Evolutionary conservation across 805 yeast genomes (phyloP).

Genomic region (Yueomyces sinensis): DNA sequence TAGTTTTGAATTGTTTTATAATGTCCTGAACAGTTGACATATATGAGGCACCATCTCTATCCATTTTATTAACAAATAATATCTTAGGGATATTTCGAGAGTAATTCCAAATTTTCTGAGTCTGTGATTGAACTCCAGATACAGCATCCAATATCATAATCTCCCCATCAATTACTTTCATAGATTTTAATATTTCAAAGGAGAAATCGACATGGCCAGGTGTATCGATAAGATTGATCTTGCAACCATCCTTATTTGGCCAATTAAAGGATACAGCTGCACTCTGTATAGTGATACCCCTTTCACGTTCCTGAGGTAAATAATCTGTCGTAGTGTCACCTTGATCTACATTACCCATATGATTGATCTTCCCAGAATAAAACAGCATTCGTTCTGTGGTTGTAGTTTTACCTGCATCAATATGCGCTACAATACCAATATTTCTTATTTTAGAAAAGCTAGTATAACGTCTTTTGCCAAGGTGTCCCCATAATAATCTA

Average conservation of each 20-base stretch:
- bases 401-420: slow-evolving; percentile 97
- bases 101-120: slow-evolving; percentile 94
- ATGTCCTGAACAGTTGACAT: slow-evolving; percentile 81
- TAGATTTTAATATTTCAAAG: slow-evolving; percentile 81
- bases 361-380: slow-evolving; percentile 64
- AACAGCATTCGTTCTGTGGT: slow-evolving; percentile 94
- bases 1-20: slow-evolving; percentile 58
- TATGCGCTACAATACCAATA: slow-evolving; percentile 96
- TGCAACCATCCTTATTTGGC: slow-evolving; percentile 38
- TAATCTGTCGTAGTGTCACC: slow-evolving; percentile 96
- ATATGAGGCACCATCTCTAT: slow-evolving; percentile 89
- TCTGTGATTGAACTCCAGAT: slow-evolving; percentile 97
- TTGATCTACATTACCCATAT: slow-evolving; percentile 88
- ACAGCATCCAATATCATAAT: slow-evolving; percentile 89
- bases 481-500: too few relatives aligned
- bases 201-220: slow-evolving; percentile 98
- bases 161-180: slow-evolving; percentile 88
- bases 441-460: slow-evolving; percentile 40
- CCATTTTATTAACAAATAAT: slow-evolving; percentile 88
- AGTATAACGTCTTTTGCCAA: too few relatives aligned
- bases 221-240: slow-evolving; percentile 83
- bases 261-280: slow-evolving; percentile 91
- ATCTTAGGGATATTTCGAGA: slow-evolving; percentile 67
- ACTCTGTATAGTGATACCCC: slow-evolving; percentile 94
- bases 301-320: slow-evolving; percentile 72